These are phyloP conservation scores for Asterochloris sp. DNA, from an alignment of 139 green algal species.

Conservation along the genomic window DNA sequence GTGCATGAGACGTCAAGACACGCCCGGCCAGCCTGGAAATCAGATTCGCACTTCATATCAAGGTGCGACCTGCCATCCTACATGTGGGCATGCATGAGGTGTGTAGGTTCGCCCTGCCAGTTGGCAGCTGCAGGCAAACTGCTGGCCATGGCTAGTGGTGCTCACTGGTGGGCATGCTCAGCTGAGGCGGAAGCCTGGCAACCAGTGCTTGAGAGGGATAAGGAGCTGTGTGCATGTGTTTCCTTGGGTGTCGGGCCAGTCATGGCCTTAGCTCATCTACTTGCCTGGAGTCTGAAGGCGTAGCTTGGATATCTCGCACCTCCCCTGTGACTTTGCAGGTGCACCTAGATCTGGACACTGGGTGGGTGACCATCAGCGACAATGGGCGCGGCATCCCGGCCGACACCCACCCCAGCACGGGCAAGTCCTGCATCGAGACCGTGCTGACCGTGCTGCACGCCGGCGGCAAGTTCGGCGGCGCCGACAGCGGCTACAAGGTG, in stretches of 20 bases:
- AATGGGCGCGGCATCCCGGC: constrained; percentile 93
- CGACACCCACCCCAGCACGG: constrained; percentile 84
- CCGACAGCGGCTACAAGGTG: constrained; percentile 75
- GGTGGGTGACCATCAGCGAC: constrained; percentile 78
- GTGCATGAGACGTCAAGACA: too few species aligned
- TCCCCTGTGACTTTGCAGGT: constrained; percentile 26
- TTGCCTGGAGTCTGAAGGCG: too few species aligned
- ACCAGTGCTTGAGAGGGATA: background rate
- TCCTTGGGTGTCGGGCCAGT: background rate
- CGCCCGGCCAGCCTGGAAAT: too few species aligned
- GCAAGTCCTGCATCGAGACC: constrained; percentile 78
- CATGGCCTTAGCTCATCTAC: background rate
- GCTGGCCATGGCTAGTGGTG: too few species aligned
- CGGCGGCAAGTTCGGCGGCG: constrained; percentile 96
- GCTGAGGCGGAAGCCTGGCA: too few species aligned
- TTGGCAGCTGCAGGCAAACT: too few species aligned
- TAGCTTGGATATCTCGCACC: too few species aligned
- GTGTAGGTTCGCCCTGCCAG: too few species aligned
- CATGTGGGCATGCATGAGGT: too few species aligned
- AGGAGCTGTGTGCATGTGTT: background rate
- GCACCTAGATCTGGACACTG: constrained; percentile 56
- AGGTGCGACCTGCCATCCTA: too few species aligned
- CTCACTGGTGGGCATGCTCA: too few species aligned
- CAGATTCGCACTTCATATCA: too few species aligned
- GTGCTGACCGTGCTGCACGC: constrained; percentile 95